These are phyloP conservation scores for Camelina hispida DNA, from an alignment of 345 rosid species.

Conservation along the genomic window DNA sequence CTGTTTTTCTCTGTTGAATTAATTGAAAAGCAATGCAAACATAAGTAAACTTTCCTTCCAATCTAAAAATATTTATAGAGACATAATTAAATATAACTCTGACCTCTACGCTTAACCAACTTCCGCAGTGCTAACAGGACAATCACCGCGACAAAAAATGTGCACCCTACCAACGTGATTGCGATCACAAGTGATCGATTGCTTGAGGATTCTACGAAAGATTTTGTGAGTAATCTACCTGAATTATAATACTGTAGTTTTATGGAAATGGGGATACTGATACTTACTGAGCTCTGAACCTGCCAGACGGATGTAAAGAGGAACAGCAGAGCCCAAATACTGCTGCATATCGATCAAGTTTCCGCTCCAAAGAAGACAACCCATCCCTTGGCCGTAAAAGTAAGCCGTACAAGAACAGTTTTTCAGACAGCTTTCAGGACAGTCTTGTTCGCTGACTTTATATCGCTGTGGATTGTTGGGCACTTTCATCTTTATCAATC, in stretches of 20 bases:
- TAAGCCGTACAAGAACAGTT: slow-evolving; percentile 63
- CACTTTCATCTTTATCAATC: slow-evolving; percentile 44
- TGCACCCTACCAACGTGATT: background rate
- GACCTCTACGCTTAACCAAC: slow-evolving; percentile 21
- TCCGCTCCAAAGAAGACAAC: slow-evolving; percentile 56
- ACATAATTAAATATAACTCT: background rate
- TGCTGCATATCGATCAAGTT: slow-evolving; percentile 48
- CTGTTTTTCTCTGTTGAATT: slow-evolving; percentile 15
- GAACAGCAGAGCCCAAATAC: slow-evolving; percentile 32
- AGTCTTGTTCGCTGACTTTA: slow-evolving; percentile 27
- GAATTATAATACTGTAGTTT: background rate
- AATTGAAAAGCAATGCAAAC: slow-evolving; percentile 13
- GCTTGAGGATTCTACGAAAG: slow-evolving; percentile 10
- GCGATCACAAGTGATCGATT: slow-evolving; percentile 20
- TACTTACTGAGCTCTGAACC: slow-evolving; percentile 50
- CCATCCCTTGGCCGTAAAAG: slow-evolving; percentile 39
- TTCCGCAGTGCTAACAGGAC: slow-evolving; percentile 23
- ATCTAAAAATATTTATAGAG: background rate
- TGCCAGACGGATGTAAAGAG: slow-evolving; percentile 48
- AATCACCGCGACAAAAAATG: background rate
- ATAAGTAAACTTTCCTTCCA: background rate
- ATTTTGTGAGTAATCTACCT: background rate
- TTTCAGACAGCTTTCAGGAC: slow-evolving; percentile 48
- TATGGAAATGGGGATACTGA: background rate
- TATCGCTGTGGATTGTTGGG: slow-evolving; percentile 50